phyloP scores from a whole-genome alignment of 1,284 basidiomycete species.

The Trichosporon sp. region DNA sequence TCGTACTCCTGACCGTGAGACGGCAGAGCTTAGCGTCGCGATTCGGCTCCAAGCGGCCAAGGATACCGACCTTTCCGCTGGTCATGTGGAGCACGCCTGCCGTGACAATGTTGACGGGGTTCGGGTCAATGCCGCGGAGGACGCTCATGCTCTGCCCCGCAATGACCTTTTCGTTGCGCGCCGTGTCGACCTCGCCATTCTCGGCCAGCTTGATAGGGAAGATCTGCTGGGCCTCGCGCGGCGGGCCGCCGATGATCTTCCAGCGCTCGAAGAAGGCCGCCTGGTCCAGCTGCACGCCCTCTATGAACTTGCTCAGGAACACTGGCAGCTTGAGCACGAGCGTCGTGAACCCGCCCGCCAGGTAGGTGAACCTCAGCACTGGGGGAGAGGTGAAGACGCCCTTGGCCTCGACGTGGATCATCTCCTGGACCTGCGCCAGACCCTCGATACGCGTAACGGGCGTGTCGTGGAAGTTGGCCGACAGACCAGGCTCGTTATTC shows the following conservation, averaged over 20 bases:
- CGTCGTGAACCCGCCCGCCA: constrained; percentile 87
- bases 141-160: constrained; percentile 74
- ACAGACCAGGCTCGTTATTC: constrained; percentile 70
- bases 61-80: constrained; percentile 91
- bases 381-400: constrained; percentile 77
- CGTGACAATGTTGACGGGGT: constrained; percentile 73
- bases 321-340: constrained; percentile 83
- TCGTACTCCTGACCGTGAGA: constrained; percentile 91
- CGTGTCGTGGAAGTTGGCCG: constrained; percentile 85
- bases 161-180: constrained; percentile 73
- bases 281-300: constrained; percentile 80
- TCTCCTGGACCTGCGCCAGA: constrained; percentile 86
- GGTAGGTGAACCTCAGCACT: constrained; percentile 83
- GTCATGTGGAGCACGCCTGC: constrained; percentile 89
- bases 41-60: constrained; percentile 92
- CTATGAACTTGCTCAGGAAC: constrained; percentile 87
- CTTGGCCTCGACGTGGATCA: constrained; percentile 92
- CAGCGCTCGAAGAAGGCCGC: constrained; percentile 96
- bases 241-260: constrained; percentile 88
- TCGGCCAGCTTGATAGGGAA: constrained; percentile 75
- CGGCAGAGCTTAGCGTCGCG: constrained; percentile 91
- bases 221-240: constrained; percentile 85
- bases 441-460: constrained; percentile 72
- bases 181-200: constrained; percentile 71
- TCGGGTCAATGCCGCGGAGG: constrained; percentile 79